Evolutionary conservation across 805 yeast genomes (phyloP), one percentile per base, ranked within the genome.

Genomic region (Pichia scutulata): DNA sequence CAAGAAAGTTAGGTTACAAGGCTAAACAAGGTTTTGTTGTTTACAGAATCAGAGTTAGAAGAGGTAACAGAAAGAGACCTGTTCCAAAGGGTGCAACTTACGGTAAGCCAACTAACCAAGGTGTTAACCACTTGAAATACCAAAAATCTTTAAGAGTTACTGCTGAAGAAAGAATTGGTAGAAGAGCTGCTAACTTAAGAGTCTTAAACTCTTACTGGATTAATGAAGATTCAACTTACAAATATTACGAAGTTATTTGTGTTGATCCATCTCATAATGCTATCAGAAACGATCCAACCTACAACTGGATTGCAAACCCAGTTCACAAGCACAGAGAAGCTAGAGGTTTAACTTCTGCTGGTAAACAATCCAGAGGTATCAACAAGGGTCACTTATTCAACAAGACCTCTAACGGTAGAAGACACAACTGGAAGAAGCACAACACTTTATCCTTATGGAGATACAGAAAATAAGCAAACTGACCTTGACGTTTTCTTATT

Each of bases 71-170:
- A 87, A 93, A 93, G 97, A 89, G 96, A 81, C 97, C 97, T 69
- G 97, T 86, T 70, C 89, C 95, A 81, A 93, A 93, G 93, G 99
- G 99, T 88, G 98, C 97, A 71, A 93, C 98, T 74, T 92, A 93
- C 85, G 99, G 99, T 88, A 93, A 93, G 87, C 99, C 99, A 85
- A 93, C 99, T 82, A 93, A 93, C 95, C 96, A 89, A 81, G 99
- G 99, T 88, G 93, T 93, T 66, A 83, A 82, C 82, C 97, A 93
- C 77, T 87, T 93, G 81, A 93, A 93, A 82, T 90, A 89, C 95
- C 99, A 93, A 82, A 89, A 92, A 79, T 85, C 97, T 60, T 81
- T 89, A 76, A 89, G 96, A 78, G 82, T 96, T 67, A 90, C 97
- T 69, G 99, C 99, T 70, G 99, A 93, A 82, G 99, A 93, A 83